Percentiles rank a stretch among this genome's conserved stretches.
Evolutionary conservation across 2,329 filamentous ascomycete genomes (phyloP).

Genomic region (Phaeomoniella chlamydospora): DNA sequence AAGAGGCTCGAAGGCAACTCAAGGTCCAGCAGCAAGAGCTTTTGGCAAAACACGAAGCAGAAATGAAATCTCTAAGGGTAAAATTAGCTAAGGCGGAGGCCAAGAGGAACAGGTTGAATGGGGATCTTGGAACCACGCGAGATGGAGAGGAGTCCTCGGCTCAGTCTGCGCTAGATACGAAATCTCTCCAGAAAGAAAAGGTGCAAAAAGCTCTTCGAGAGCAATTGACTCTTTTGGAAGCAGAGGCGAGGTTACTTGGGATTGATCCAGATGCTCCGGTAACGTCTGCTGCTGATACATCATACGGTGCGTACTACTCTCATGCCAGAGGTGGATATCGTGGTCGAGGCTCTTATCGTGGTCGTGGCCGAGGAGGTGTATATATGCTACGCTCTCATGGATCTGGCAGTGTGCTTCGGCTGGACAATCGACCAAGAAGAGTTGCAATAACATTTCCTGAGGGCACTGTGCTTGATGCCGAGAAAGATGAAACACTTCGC

Average conservation of each 20-base stretch:
- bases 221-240: conserved; percentile 39
- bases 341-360: conserved; percentile 17
- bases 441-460: conserved; percentile 27
- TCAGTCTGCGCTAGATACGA: neutral
- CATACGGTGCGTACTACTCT: neutral
- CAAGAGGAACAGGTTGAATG: neutral
- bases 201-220: conserved; percentile 36
- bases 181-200: neutral
- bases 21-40: conserved; percentile 35
- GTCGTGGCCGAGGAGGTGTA: conserved; percentile 20
- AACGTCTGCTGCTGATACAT: neutral
- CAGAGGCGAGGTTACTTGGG: conserved; percentile 38
- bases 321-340: conserved; percentile 8
- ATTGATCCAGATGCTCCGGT: conserved; percentile 26
- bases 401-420: conserved; percentile 35
- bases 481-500: conserved; percentile 40
- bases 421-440: conserved; percentile 44
- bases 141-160: neutral
- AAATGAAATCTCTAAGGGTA: conserved; percentile 34
- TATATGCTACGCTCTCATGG: conserved; percentile 12
- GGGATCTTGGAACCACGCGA: neutral
- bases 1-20: conserved; percentile 35
- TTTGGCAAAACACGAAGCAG: conserved; percentile 39
- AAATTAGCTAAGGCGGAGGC: conserved; percentile 23
- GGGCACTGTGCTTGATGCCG: conserved; percentile 29